These are phyloP conservation scores for Leucocoprinus sp. DNA, from an alignment of 768 basidiomycete species.

Conservation along the genomic window DNA sequence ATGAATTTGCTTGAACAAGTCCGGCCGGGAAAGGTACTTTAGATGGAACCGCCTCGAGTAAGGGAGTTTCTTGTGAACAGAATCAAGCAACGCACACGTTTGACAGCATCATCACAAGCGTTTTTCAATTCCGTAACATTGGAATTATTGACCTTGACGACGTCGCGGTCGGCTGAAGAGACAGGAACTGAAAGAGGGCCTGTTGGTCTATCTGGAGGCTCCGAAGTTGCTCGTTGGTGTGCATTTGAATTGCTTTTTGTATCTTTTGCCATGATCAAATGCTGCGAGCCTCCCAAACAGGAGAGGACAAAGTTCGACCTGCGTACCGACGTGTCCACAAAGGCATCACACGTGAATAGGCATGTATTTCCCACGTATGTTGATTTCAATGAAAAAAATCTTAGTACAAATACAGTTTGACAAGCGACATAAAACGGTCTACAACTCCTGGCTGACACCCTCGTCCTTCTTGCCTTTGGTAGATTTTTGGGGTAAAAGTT, in stretches of 20 bases:
- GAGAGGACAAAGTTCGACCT: too few species aligned
- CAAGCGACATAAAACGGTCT: conserved; percentile 5
- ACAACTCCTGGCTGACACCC: conserved; percentile 14
- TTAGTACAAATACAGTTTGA: too few species aligned
- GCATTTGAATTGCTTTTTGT: neutral
- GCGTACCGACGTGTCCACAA: conserved; percentile 6
- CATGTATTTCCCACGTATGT: too few species aligned
- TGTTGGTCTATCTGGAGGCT: conserved; percentile 35
- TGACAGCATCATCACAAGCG: conserved; percentile 81
- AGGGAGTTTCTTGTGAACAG: neutral
- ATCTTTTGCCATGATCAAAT: conserved; percentile 12
- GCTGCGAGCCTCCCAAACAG: too few species aligned
- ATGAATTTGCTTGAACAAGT: conserved; percentile 80
- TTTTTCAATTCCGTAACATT: conserved; percentile 56
- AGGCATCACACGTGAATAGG: neutral
- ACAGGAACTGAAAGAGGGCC: conserved; percentile 46
- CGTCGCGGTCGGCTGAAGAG: conserved; percentile 38
- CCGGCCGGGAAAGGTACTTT: conserved; percentile 74
- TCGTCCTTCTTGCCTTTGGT: conserved; percentile 22
- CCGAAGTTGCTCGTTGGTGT: conserved; percentile 10
- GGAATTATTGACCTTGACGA: conserved; percentile 53
- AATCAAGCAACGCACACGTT: conserved; percentile 51
- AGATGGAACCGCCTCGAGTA: neutral
- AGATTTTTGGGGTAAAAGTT: conserved; percentile 34
- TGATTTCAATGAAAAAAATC: conserved; percentile 4